Conservation (phyloP, 495 filamentous ascomycete species). For the Penicillium cataractarum region DNA sequence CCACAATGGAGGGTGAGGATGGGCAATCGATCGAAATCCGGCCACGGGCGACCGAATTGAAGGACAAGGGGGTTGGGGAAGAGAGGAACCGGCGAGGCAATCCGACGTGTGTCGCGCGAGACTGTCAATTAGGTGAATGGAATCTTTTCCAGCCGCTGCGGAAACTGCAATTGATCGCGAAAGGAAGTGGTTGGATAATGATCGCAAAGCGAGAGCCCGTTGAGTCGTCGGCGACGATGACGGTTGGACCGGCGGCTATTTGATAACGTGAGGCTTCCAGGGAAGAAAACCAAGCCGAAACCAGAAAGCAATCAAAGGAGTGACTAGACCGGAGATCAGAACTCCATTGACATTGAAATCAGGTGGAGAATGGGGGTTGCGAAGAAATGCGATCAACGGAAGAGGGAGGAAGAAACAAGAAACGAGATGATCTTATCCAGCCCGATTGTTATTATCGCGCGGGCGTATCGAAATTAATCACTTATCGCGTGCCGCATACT, state of each 20-base stretch:
- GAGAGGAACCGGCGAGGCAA: background rate
- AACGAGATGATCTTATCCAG: conserved; percentile 27
- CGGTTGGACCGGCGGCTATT: background rate
- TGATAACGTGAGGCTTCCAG: background rate
- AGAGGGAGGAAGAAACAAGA: conserved; percentile 18
- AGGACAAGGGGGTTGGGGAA: conserved; percentile 18
- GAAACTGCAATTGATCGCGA: background rate
- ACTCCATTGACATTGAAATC: background rate
- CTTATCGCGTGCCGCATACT: conserved; percentile 22
- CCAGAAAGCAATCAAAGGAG: conserved; percentile 10
- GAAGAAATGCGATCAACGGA: conserved; percentile 7
- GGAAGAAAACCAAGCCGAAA: conserved; percentile 1
- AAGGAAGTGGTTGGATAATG: background rate
- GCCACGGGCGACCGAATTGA: conserved; percentile 42
- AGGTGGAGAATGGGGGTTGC: background rate
- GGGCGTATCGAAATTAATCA: conserved; percentile 26
- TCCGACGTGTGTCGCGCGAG: background rate
- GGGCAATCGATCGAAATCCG: conserved; percentile 42
- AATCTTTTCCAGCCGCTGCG: background rate
- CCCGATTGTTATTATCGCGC: conserved; percentile 28
- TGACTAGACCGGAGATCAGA: conserved; percentile 2
- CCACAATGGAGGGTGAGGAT: conserved; percentile 50
- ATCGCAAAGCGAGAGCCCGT: background rate
- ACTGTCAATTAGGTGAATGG: background rate
- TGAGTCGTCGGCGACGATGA: background rate